Evolutionary conservation across 345 rosid genomes (phyloP).

Genomic region (Corchorus olitorius): DNA sequence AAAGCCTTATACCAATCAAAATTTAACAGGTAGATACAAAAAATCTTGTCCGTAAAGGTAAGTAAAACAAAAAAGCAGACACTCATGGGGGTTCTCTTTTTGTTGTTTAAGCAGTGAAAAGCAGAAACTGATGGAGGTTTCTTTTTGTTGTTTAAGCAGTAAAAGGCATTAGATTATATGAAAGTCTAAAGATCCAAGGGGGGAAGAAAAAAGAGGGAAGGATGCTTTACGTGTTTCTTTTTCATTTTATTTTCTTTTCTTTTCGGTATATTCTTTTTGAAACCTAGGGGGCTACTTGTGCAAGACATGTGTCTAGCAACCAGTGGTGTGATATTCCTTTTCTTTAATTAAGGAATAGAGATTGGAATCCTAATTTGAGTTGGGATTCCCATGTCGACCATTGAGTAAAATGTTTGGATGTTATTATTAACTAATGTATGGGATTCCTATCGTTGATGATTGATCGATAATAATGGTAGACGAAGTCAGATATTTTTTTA

Average conservation of each 20-base stretch:
- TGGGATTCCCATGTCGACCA: too few species aligned
- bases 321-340: neutral
- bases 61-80: neutral
- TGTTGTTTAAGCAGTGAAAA: constrained; percentile 5
- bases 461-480: too few species aligned
- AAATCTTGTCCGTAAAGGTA: neutral
- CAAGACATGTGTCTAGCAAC: neutral
- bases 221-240: constrained; percentile 21
- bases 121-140: neutral
- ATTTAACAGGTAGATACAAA: constrained; percentile 10
- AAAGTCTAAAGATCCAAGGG: constrained; percentile 1
- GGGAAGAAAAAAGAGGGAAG: neutral
- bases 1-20: constrained; percentile 1
- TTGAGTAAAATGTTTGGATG: too few species aligned
- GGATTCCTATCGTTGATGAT: too few species aligned
- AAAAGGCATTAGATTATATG: constrained; percentile 12
- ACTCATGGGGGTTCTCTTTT: neutral
- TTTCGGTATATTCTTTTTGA: constrained; percentile 19
- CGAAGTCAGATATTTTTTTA: too few species aligned
- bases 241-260: neutral
- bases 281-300: neutral
- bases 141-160: constrained; percentile 21
- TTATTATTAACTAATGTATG: too few species aligned
- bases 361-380: too few species aligned
- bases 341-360: too few species aligned